These are phyloP conservation scores for Penicillium sclerotiorum DNA, from an alignment of 2,329 filamentous ascomycete genomes.

Conservation along the genomic window DNA sequence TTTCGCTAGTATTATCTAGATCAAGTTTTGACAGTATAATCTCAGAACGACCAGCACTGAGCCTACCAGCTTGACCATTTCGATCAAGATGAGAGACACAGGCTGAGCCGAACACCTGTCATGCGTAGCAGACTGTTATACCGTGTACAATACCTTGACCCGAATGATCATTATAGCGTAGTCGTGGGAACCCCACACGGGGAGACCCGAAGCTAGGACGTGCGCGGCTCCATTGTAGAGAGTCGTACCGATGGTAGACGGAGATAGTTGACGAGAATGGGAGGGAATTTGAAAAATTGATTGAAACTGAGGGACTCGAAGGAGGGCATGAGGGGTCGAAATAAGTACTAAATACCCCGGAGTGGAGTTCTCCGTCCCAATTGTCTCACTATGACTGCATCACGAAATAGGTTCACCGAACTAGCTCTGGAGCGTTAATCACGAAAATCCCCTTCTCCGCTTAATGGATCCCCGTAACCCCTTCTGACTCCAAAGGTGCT, in stretches of 20 bases:
- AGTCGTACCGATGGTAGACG: slow-evolving; percentile 32
- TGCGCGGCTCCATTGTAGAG: slow-evolving; percentile 34
- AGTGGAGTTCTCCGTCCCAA: slow-evolving; percentile 8
- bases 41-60: slow-evolving; percentile 61
- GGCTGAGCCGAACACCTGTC: slow-evolving; percentile 45
- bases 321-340: slow-evolving; percentile 4
- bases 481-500: not conserved
- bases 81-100: slow-evolving; percentile 10
- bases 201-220: slow-evolving; percentile 19
- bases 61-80: slow-evolving; percentile 31
- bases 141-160: slow-evolving; percentile 48
- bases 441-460: slow-evolving; percentile 1
- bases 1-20: slow-evolving; percentile 87
- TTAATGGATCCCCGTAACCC: not conserved
- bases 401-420: slow-evolving; percentile 6
- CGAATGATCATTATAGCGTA: slow-evolving; percentile 34
- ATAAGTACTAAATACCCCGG: slow-evolving; percentile 20
- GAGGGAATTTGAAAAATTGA: not conserved
- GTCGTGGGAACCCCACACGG: not conserved
- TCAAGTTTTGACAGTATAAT: slow-evolving; percentile 82
- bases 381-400: slow-evolving; percentile 11
- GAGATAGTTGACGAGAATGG: not conserved
- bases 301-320: slow-evolving; percentile 8
- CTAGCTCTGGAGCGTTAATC: slow-evolving; percentile 14
- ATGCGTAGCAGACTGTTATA: slow-evolving; percentile 47